Percentiles rank a stretch among this genome's conserved stretches.
Evolutionary conservation across 1,284 basidiomycete species (phyloP).

Genomic region (Singerocomus inundabilis): DNA sequence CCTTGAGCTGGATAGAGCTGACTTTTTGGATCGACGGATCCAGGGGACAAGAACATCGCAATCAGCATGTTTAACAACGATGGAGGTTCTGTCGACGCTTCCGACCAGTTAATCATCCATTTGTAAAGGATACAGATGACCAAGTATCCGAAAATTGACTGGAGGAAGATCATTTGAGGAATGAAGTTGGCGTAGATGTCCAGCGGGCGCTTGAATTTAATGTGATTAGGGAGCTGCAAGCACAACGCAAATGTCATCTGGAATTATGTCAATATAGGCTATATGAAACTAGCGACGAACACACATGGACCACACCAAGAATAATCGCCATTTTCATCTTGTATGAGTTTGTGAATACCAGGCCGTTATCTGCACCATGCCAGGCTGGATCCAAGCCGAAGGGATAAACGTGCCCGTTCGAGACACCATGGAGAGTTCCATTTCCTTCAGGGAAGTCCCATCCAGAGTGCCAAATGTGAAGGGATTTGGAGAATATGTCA

Average conservation of each 20-base stretch:
- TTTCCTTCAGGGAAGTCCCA: slow-evolving; percentile 75
- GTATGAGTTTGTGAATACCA: slow-evolving; percentile 98
- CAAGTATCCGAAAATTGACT: slow-evolving; percentile 97
- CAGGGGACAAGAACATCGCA: slow-evolving; percentile 89
- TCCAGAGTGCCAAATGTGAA: slow-evolving; percentile 86
- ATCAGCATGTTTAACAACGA: slow-evolving; percentile 96
- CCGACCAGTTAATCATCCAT: slow-evolving; percentile 92
- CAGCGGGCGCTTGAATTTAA: slow-evolving; percentile 84
- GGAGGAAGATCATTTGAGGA: slow-evolving; percentile 96
- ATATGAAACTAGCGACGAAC: slow-evolving; percentile 32
- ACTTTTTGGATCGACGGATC: slow-evolving; percentile 65
- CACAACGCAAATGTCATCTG: slow-evolving; percentile 99
- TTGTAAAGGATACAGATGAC: slow-evolving; percentile 96
- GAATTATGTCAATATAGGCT: slow-evolving; percentile 16
- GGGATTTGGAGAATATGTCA: slow-evolving; percentile 95
- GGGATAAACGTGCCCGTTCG: slow-evolving; percentile 76
- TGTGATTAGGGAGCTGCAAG: slow-evolving; percentile 92
- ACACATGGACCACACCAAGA: slow-evolving; percentile 92
- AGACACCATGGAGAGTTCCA: slow-evolving; percentile 48
- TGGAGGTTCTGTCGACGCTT: slow-evolving; percentile 71
- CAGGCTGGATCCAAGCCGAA: slow-evolving; percentile 96
- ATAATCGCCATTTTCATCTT: slow-evolving; percentile 99
- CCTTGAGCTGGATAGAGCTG: slow-evolving; percentile 89
- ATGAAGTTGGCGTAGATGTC: slow-evolving; percentile 95
- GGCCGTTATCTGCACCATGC: slow-evolving; percentile 90